Base-by-base conservation (phyloP, 148 eudicot species). In the Selenicereus undatus region DNA sequence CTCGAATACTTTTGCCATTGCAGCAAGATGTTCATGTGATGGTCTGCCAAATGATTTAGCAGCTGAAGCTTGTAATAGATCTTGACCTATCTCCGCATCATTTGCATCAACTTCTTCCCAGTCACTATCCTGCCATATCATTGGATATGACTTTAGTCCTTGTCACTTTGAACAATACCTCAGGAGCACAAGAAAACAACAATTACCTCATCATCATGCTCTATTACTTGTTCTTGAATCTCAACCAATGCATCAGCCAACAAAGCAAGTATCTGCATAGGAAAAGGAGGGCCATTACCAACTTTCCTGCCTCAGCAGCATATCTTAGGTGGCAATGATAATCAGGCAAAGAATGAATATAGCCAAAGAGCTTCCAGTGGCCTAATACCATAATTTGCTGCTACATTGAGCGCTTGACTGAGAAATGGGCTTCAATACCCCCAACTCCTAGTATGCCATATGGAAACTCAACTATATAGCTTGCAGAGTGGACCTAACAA, bases 81-180 rank as follows among this genome's bases (percentile, higher is more conserved):
- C 88, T 81, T 85, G 83, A 82, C 86, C 87, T n/a, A 81, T 81
- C 75, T 87, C 90, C 45, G 70, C 85, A 83, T 92, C 92, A 74
- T 82, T 90, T 45, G 86, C 88, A 71, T 85, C 89, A 79, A 90
- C 86, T 86, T 96, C 98, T 84, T 94, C 99, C 99, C 98, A 96
- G 71, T 96, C 99, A 86, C 95, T 89, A 88, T 93, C 98, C 98
- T 96, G 93, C 76, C 74, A 80, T 7, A 85, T 29, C 75, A 71
- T 16, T 42, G 36, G 29, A 54, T 51, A 35, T 42, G 51, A 50
- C 74, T 26, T 45, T 14, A 22, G 20, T 52, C 76, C 75, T 26
- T 64, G 11, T 35, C 79, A 35, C 42, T 77, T 36, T 65, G 3
- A 39, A 42, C 30, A 52, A 73, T 78, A 72, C 12, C 51, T 29